Evolutionary conservation across 176 grass and related monocot genomes (phyloP), one percentile per base, ranked within the genome.

Genomic region (Phoenix roebelenii): DNA sequence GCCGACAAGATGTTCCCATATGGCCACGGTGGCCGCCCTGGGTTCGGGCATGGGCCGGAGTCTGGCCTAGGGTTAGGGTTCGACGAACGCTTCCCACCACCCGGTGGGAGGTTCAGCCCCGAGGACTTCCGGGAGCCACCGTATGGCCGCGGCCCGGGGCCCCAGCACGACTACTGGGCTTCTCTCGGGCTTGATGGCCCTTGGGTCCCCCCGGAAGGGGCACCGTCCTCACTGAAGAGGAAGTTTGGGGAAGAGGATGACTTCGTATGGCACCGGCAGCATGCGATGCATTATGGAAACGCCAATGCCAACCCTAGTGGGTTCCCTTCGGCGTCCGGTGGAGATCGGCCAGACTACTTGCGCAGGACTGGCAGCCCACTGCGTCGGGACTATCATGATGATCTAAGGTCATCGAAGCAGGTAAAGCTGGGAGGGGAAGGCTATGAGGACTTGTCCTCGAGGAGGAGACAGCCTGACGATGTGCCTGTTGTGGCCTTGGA

Each of bases 341-440:
- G 17, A 68, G 65, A 68, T 24, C 52, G 56, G 19, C 16, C 51
- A 44, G 49, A 71, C 66, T 49, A 51, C 3, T 29, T 44, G n/a
- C 49, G 54, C 16, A 54, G 64, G 7, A 50, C 54, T 26, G 58
- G 68, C 23, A 58, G 55, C 23, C 76, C 63, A 44, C 54, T 61
- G 18, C 22, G 54, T 15, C 55, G 25, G 58, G 70, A 63, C 4
- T 52, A 57, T 15, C 70, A 51, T 60, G 78, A 86, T 57, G 74
- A 85, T 74, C 52, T 25, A 15, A 78, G 84, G 75, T 68, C 67
- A 5, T 78, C 66, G 9, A 97, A 97, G 78, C 87, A 85, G 30
- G 63, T 57, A 20, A 80, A 83, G 63, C 35, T 92, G 25, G 70
- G 86, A 49, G 66, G 59, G 35, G 35, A 67, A 51, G 77, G 35